These are phyloP conservation scores for Puccinia polysora DNA, from an alignment of 1,284 basidiomycete species.

Conservation along the genomic window DNA sequence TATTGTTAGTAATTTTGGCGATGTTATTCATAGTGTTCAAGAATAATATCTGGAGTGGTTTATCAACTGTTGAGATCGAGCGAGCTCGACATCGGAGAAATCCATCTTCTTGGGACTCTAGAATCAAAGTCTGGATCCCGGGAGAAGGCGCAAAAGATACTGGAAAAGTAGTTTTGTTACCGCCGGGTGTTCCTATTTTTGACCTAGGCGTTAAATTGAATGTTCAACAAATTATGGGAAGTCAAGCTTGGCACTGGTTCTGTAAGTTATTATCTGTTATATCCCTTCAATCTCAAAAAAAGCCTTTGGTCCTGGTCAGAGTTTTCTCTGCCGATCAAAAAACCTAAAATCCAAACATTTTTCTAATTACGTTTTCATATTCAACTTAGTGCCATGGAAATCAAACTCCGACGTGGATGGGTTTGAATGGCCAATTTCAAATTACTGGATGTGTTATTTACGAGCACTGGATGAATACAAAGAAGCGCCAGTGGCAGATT, in stretches of 20 bases:
- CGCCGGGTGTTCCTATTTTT: constrained; percentile 8
- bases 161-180: constrained; percentile 32
- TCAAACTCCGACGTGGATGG: neutral
- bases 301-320: neutral
- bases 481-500: too few species aligned
- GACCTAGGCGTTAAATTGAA: neutral
- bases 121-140: constrained; percentile 29
- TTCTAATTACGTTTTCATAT: neutral
- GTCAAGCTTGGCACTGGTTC: constrained; percentile 30
- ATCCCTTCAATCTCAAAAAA: neutral
- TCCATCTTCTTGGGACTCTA: constrained; percentile 5
- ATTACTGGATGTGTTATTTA: constrained; percentile 1
- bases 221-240: constrained; percentile 19
- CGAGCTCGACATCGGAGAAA: neutral
- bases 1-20: constrained; percentile 6
- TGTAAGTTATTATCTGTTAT: neutral
- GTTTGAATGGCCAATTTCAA: constrained; percentile 15
- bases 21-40: constrained; percentile 11
- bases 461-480: neutral
- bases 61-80: constrained; percentile 23
- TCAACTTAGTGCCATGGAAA: constrained; percentile 6
- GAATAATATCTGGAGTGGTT: constrained; percentile 6
- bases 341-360: too few species aligned
- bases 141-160: neutral
- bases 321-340: neutral